phyloP scores from a whole-genome alignment of 352 stramenopile species.

The Globisporangium apiculatum region DNA sequence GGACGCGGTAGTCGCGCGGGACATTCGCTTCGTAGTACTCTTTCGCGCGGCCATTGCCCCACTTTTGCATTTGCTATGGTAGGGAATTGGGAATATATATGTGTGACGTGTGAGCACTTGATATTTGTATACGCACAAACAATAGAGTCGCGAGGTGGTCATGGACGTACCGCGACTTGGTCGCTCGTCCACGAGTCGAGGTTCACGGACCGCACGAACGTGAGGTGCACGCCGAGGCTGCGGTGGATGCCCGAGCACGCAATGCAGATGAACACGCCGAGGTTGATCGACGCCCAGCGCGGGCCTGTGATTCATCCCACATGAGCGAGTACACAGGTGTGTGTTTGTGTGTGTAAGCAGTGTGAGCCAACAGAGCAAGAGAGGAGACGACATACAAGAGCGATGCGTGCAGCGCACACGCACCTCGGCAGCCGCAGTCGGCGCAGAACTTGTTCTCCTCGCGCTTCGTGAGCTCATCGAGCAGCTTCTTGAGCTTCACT shows the following conservation, averaged over 20 bases:
- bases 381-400: not conserved
- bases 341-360: no score
- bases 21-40: constrained; percentile 86
- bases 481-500: constrained; percentile 83
- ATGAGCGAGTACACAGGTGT: no score
- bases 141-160: no score
- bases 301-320: constrained; percentile 27
- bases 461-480: constrained; percentile 86
- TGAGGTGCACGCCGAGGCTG: constrained; percentile 90
- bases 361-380: not conserved
- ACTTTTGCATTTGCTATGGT: constrained; percentile 84
- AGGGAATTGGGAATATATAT: no score
- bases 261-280: constrained; percentile 94
- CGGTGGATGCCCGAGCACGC: constrained; percentile 92
- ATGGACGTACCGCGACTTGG: constrained; percentile 58
- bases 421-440: constrained; percentile 79
- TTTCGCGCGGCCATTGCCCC: constrained; percentile 87
- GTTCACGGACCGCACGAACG: constrained; percentile 90
- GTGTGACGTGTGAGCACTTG: no score
- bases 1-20: constrained; percentile 65
- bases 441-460: constrained; percentile 90
- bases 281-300: constrained; percentile 91
- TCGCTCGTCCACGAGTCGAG: constrained; percentile 92
- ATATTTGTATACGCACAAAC: no score
- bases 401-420: constrained; percentile 2